phyloP scores from a whole-genome alignment of 306 rosid genomes.

The Chamaecrista fasciculata region DNA sequence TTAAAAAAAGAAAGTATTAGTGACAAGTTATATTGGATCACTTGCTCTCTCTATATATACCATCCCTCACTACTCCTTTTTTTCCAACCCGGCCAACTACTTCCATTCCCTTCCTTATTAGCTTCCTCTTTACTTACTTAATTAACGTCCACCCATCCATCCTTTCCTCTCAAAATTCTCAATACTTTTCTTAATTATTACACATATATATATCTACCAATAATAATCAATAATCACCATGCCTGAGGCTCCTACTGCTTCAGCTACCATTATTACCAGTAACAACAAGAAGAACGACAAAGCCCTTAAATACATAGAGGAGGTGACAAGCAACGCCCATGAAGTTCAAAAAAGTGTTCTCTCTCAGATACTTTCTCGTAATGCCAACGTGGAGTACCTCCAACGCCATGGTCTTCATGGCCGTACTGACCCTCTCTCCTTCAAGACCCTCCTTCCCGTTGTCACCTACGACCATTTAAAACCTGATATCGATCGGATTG shows the following conservation, averaged over 20 bases:
- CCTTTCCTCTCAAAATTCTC: no score
- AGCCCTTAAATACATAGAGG: constrained; percentile 38
- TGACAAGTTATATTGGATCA: neutral
- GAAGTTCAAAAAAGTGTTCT: constrained; percentile 41
- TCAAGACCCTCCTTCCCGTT: constrained; percentile 42
- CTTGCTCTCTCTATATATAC: constrained; percentile 7
- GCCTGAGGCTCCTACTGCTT: constrained; percentile 31
- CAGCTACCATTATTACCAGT: neutral
- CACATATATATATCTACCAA: no score
- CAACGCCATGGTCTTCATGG: constrained; percentile 40
- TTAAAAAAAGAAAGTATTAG: no score
- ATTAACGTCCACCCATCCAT: no score
- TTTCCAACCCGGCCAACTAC: neutral
- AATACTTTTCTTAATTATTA: no score
- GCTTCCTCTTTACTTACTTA: neutral
- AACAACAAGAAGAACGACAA: neutral
- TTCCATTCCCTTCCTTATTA: neutral
- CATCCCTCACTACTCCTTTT: neutral
- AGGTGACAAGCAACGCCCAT: constrained; percentile 40
- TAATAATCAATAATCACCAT: neutral
- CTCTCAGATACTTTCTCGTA: constrained; percentile 41
- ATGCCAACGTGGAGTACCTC: constrained; percentile 46
- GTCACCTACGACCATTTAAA: constrained; percentile 45
- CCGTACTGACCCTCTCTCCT: constrained; percentile 15
- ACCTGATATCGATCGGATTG: constrained; percentile 50